Evolutionary conservation across 2,329 filamentous ascomycete species (phyloP).

Genomic region (Monosporascus sp.): DNA sequence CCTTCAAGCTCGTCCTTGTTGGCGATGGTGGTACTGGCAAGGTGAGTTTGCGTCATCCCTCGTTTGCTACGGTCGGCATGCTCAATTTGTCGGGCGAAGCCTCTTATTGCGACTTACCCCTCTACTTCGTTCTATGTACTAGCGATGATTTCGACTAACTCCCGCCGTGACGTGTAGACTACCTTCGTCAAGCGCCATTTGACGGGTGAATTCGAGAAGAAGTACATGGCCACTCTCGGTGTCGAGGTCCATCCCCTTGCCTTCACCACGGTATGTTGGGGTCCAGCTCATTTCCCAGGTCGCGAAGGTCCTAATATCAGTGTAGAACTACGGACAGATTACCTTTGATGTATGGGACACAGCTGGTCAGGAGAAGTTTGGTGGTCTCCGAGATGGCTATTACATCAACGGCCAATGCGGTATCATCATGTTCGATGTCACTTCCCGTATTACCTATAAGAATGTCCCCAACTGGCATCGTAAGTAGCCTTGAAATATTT

Average conservation of each 20-base stretch:
- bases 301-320: constrained; percentile 22
- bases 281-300: constrained; percentile 12
- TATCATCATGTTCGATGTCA: constrained; percentile 99
- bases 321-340: constrained; percentile 84
- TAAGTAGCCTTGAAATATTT: constrained; percentile 47
- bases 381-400: constrained; percentile 98
- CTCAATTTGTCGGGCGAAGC: constrained; percentile 4
- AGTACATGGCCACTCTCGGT: constrained; percentile 99
- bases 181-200: constrained; percentile 99
- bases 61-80: constrained; percentile 5
- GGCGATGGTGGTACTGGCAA: constrained; percentile 99
- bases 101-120: constrained; percentile 19
- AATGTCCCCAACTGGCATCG: constrained; percentile 99
- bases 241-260: constrained; percentile 98
- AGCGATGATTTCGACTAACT: constrained; percentile 10
- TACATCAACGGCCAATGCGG: constrained; percentile 99
- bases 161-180: constrained; percentile 55
- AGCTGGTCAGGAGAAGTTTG: constrained; percentile 98
- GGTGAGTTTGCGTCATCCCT: constrained; percentile 51
- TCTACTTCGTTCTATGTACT: constrained; percentile 4
- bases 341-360: constrained; percentile 99
- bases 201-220: constrained; percentile 99
- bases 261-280: constrained; percentile 85
- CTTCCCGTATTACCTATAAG: constrained; percentile 99
- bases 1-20: constrained; percentile 99